Evolutionary conservation across 192 early-diverging fungal genomes (phyloP), one percentile per base, ranked within the genome.

Genomic region (Umbelopsis isabellina): DNA sequence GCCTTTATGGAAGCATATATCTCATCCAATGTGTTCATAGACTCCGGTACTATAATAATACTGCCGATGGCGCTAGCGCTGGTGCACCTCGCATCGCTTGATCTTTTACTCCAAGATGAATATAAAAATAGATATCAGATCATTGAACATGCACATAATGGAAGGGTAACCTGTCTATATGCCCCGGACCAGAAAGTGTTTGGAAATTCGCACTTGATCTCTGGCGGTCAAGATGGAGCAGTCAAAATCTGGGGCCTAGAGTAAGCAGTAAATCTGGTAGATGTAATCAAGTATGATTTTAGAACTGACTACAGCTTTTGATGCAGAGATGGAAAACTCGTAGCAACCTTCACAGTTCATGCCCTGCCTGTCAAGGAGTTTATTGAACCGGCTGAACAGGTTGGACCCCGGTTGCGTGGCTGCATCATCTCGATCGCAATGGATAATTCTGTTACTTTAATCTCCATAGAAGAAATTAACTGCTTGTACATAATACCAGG

Each of bases 221-320:
- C 90, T 8, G 91, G 90, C 41, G 87, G 87, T 3, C 71, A 71
- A 23, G 90, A 92, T 74, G 91, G 89, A 49, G 81, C 83, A 11
- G 82, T 92, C 12, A 85, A 84, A 68, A 86, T 93, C 46, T 94
- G 93, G 93, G 86, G 87, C 49, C 73, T 92, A 30, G 87, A 87
- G 92, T 92, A 84, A 75, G 85, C 46, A 25, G 10, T 18, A 46
- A 30, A 3, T 7, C 1, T 20, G 16, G 21, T 12, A 0, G 11
- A 27, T 12, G 35, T 71, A 55, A 46, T 7, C 2, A 21, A 25
- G 25, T 18, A 69, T 46, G 13, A 13, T n/a, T 23, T 50, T 46
- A 35, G 11, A 6, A 49, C 55, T 52, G 23, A 50, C 37, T n/a
- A 35, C 3, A 44, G n/a, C 10, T 23, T 21, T 25, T 37, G 8